Evolutionary conservation across 106 monocot genomes (phyloP).

Genomic region (Vanilla planifolia): DNA sequence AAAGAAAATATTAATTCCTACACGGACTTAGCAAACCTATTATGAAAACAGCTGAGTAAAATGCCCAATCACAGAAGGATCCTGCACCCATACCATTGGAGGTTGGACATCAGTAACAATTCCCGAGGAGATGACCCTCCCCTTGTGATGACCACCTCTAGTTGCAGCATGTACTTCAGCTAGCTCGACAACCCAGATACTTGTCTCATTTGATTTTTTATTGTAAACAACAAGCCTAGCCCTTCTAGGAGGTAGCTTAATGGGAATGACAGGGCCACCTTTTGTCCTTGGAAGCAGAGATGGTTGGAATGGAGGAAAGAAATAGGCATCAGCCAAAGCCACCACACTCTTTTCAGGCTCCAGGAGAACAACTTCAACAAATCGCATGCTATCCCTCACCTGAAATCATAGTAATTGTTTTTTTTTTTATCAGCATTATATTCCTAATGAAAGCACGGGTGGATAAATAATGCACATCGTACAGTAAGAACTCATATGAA

Average conservation of each 20-base stretch:
- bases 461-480: neutral
- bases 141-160: conserved; percentile 95
- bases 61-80: neutral
- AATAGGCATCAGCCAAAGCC: conserved; percentile 96
- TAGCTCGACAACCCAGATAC: conserved; percentile 86
- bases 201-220: conserved; percentile 92
- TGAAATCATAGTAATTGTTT: conserved; percentile 9
- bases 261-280: conserved; percentile 84
- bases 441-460: neutral
- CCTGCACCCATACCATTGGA: conserved; percentile 62
- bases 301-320: conserved; percentile 98
- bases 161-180: conserved; percentile 94
- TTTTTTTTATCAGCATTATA: neutral
- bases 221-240: conserved; percentile 92
- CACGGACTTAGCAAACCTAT: too few relatives aligned
- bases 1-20: too few relatives aligned
- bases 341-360: conserved; percentile 90
- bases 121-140: conserved; percentile 81
- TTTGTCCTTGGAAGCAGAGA: conserved; percentile 83
- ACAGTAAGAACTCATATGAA: neutral
- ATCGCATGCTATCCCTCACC: conserved; percentile 96
- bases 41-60: too few relatives aligned
- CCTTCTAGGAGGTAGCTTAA: conserved; percentile 79
- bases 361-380: conserved; percentile 87
- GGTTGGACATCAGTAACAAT: conserved; percentile 95